phyloP scores from a whole-genome alignment of 1,284 basidiomycete genomes.

The Polyporus tsugae region DNA sequence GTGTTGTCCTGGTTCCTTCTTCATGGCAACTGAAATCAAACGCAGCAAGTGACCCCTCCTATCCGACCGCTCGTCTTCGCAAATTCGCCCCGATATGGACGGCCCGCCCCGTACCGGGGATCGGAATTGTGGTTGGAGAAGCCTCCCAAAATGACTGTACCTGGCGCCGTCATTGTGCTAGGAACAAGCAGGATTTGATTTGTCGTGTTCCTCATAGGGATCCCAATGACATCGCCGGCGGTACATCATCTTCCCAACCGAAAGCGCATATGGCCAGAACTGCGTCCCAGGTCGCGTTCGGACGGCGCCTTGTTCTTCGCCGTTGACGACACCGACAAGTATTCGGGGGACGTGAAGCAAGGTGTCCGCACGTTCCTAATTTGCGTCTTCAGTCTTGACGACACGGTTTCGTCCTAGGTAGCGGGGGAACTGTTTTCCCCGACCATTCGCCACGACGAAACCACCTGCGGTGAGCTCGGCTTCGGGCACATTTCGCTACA shows the following conservation, averaged over 20 bases:
- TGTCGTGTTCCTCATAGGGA: neutral
- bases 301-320: neutral
- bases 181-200: neutral
- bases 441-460: conserved; percentile 3
- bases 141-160: neutral
- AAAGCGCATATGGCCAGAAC: neutral
- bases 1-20: conserved; percentile 27
- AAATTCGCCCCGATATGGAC: conserved; percentile 1
- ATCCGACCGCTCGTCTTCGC: conserved; percentile 11
- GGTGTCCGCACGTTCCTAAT: neutral
- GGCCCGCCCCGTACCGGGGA: conserved; percentile 15
- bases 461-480: conserved; percentile 3
- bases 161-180: conserved; percentile 7
- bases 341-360: neutral
- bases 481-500: neutral
- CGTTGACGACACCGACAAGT: neutral
- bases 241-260: neutral
- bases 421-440: neutral
- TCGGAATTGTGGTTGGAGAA: neutral
- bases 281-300: neutral
- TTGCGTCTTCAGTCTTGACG: neutral
- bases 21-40: conserved; percentile 28
- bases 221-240: neutral
- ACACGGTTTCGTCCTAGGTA: neutral
- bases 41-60: conserved; percentile 15